These are phyloP conservation scores for Yamadazyma pseudoaaseri DNA, from an alignment of 1,139 yeast species.

Conservation along the genomic window DNA sequence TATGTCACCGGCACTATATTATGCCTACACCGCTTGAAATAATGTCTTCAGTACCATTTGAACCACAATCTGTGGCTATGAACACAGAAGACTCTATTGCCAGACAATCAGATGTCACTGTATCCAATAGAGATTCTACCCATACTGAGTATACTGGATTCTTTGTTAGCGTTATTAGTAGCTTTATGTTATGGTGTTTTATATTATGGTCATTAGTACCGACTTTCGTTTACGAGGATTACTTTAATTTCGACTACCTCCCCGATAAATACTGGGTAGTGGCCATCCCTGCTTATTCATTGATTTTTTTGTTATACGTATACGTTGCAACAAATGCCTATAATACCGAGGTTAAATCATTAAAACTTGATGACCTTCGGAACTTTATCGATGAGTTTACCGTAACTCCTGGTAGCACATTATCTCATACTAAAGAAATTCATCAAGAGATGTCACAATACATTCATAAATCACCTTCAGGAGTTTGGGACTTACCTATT, in stretches of 20 bases:
- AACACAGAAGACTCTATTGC: slow-evolving; percentile 53
- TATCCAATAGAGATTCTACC: slow-evolving; percentile 62
- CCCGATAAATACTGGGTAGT: slow-evolving; percentile 90
- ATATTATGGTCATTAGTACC: slow-evolving; percentile 73
- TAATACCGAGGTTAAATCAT: slow-evolving; percentile 72
- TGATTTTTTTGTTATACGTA: slow-evolving; percentile 68
- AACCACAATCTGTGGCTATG: background rate
- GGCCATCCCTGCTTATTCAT: slow-evolving; percentile 67
- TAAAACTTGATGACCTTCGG: slow-evolving; percentile 54
- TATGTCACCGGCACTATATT: background rate
- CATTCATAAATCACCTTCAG: slow-evolving; percentile 63
- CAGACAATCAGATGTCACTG: slow-evolving; percentile 72
- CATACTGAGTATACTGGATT: slow-evolving; percentile 82
- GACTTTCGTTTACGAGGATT: slow-evolving; percentile 42
- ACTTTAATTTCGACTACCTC: slow-evolving; percentile 63
- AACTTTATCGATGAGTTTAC: slow-evolving; percentile 71
- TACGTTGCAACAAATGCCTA: slow-evolving; percentile 70
- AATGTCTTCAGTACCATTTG: background rate
- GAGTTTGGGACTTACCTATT: slow-evolving; percentile 81
- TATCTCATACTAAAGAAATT: slow-evolving; percentile 2
- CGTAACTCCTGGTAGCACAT: slow-evolving; percentile 35
- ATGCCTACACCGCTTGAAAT: background rate
- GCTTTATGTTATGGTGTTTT: slow-evolving; percentile 52
- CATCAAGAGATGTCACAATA: slow-evolving; percentile 25
- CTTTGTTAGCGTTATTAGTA: slow-evolving; percentile 66